A percentile compares a stretch with the other conserved stretches of the same genome.
These are phyloP conservation scores for Cercophora sp. DNA, from an alignment of 495 filamentous ascomycete species.

Conservation along the genomic window DNA sequence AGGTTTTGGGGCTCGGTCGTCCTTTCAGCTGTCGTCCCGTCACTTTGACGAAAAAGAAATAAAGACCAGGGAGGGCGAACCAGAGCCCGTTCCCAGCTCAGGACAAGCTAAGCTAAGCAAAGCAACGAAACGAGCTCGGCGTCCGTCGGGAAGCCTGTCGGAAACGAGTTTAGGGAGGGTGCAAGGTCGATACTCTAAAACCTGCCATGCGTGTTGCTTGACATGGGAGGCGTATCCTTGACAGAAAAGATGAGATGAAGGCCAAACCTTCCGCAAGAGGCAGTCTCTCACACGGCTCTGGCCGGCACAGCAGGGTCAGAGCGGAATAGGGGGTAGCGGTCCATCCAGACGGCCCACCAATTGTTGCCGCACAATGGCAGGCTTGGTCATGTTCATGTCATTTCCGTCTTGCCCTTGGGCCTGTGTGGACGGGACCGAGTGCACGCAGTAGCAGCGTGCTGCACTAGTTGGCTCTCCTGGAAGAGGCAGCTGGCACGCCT, in stretches of 20 bases:
- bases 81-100: constrained; percentile 19
- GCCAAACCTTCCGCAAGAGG: constrained; percentile 34
- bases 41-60: constrained; percentile 29
- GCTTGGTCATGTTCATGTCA: constrained; percentile 37
- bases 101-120: constrained; percentile 17
- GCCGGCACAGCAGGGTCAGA: constrained; percentile 26
- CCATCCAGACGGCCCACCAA: constrained; percentile 16
- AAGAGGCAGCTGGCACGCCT: constrained; percentile 22
- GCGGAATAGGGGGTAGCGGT: constrained; percentile 15
- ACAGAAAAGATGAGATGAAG: constrained; percentile 23
- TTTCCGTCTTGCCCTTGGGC: constrained; percentile 10
- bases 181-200: constrained; percentile 22
- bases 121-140: constrained; percentile 16
- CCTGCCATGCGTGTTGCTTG: constrained; percentile 23
- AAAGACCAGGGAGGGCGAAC: constrained; percentile 19
- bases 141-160: constrained; percentile 26
- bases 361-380: constrained; percentile 13
- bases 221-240: constrained; percentile 25
- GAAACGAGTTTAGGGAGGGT: constrained; percentile 29
- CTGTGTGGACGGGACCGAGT: background rate
- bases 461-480: constrained; percentile 7
- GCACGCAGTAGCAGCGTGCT: constrained; percentile 3
- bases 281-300: constrained; percentile 29
- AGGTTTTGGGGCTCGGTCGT: constrained; percentile 16
- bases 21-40: constrained; percentile 21